Conservation (phyloP, 768 basidiomycete genomes). For the Daedaleopsis sinensis region DNA sequence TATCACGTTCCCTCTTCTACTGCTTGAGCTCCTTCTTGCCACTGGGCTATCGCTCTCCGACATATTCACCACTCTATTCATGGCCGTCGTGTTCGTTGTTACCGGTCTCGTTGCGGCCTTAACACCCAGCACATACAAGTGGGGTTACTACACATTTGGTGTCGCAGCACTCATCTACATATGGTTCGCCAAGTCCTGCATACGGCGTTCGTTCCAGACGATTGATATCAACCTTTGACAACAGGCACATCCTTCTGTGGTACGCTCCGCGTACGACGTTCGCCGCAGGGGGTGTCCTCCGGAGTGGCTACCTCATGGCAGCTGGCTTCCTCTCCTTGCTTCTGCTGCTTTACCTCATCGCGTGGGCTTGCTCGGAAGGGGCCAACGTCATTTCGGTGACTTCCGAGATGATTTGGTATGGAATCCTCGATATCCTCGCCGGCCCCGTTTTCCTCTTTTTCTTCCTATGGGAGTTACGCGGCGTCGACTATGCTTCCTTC, state of each 20-base stretch:
- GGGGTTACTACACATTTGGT: conserved; percentile 52
- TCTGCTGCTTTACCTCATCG: conserved; percentile 58
- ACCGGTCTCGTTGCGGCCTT: conserved; percentile 51
- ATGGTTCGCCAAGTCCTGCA: conserved; percentile 23
- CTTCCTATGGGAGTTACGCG: conserved; percentile 30
- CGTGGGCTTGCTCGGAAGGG: conserved; percentile 58
- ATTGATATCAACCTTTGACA: neutral
- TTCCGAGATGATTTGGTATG: conserved; percentile 59
- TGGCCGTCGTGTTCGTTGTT: conserved; percentile 48
- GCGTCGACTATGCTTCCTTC: conserved; percentile 32
- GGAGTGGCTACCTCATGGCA: conserved; percentile 34
- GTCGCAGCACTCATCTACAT: conserved; percentile 46
- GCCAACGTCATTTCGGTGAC: conserved; percentile 52
- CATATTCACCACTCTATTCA: conserved; percentile 48
- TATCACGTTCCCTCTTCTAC: conserved; percentile 52
- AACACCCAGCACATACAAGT: conserved; percentile 52
- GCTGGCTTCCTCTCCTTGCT: conserved; percentile 52
- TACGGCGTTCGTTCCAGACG: too few species aligned
- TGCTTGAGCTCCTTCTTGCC: conserved; percentile 48
- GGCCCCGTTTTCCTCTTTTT: conserved; percentile 41
- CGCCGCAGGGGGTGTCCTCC: conserved; percentile 28
- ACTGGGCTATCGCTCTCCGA: conserved; percentile 49
- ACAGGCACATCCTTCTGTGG: conserved; percentile 35
- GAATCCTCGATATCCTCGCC: conserved; percentile 45
- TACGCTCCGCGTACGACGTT: conserved; percentile 32